Evolutionary conservation across 208 protist genomes (phyloP).

Genomic region (Pavlovales sp.): DNA sequence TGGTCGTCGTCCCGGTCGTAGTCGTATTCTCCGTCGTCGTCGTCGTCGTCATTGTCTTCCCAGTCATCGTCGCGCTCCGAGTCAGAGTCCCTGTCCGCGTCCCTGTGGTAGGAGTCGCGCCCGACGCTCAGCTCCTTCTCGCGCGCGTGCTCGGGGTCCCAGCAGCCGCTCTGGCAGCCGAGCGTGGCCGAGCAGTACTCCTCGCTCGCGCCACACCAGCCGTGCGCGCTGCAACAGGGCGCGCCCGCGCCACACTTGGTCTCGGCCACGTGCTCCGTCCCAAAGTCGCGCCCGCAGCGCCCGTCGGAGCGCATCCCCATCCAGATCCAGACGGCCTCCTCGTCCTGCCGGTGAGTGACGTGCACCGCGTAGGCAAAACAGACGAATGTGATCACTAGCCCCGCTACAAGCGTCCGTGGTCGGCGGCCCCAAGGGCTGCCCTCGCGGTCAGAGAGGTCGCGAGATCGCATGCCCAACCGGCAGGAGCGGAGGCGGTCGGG

Average conservation of each 20-base stretch:
- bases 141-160: background rate
- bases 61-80: background rate
- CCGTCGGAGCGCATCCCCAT: constrained; percentile 35
- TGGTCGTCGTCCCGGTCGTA: background rate
- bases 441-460: too few species aligned
- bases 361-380: background rate
- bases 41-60: background rate
- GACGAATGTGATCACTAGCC: background rate
- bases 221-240: constrained; percentile 11
- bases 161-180: constrained; percentile 29
- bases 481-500: too few species aligned
- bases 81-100: too few species aligned
- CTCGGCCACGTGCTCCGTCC: background rate
- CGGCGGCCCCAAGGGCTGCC: too few species aligned
- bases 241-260: background rate
- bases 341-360: background rate
- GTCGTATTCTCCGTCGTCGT: background rate
- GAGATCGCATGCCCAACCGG: too few species aligned
- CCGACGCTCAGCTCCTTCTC: background rate
- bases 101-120: too few species aligned
- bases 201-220: constrained; percentile 12
- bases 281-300: constrained; percentile 15
- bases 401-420: background rate
- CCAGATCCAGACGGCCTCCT: background rate
- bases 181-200: constrained; percentile 25